A percentile compares a stretch with the other conserved stretches of the same genome.
These are phyloP conservation scores for Lippia alba DNA, from an alignment of 305 asterid species.

Conservation along the genomic window DNA sequence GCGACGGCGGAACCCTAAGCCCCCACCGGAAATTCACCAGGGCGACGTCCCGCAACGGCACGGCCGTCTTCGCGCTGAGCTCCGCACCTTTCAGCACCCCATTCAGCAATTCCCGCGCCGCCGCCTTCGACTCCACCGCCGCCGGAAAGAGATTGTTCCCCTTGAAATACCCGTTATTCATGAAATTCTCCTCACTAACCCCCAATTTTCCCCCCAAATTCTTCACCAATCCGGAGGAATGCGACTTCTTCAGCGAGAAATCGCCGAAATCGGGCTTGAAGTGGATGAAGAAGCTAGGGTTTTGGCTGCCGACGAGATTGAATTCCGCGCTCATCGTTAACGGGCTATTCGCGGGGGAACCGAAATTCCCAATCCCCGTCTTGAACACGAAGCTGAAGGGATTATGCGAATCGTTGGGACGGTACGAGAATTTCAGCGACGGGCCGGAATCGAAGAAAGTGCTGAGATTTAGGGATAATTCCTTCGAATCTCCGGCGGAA, in stretches of 20 bases:
- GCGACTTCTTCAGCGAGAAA: constrained; percentile 67
- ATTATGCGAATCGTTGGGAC: constrained; percentile 74
- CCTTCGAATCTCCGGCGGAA: constrained; percentile 80
- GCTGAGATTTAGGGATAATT: constrained; percentile 65
- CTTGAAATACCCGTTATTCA: constrained; percentile 46
- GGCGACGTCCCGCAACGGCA: constrained; percentile 64
- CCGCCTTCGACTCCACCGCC: constrained; percentile 55
- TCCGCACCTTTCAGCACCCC: constrained; percentile 55
- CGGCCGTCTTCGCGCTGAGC: constrained; percentile 66
- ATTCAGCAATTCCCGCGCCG: constrained; percentile 54
- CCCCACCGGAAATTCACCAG: constrained; percentile 80
- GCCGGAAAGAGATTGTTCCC: constrained; percentile 48
- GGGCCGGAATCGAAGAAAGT: constrained; percentile 83
- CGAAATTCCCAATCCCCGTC: constrained; percentile 85
- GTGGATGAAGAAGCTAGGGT: constrained; percentile 82
- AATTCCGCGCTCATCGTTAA: constrained; percentile 91
- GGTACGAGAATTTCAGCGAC: constrained; percentile 68
- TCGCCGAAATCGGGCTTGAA: constrained; percentile 89
- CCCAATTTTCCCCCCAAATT: constrained; percentile 38
- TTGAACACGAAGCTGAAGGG: constrained; percentile 81
- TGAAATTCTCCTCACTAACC: constrained; percentile 39
- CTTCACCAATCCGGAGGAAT: constrained; percentile 51
- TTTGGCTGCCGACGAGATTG: constrained; percentile 61
- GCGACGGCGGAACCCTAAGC: constrained; percentile 65
- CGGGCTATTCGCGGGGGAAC: constrained; percentile 81